Percentiles rank a stretch among this genome's conserved stretches.
These are phyloP conservation scores for Cornus controversa DNA, from an alignment of 148 eudicot species.

Conservation along the genomic window DNA sequence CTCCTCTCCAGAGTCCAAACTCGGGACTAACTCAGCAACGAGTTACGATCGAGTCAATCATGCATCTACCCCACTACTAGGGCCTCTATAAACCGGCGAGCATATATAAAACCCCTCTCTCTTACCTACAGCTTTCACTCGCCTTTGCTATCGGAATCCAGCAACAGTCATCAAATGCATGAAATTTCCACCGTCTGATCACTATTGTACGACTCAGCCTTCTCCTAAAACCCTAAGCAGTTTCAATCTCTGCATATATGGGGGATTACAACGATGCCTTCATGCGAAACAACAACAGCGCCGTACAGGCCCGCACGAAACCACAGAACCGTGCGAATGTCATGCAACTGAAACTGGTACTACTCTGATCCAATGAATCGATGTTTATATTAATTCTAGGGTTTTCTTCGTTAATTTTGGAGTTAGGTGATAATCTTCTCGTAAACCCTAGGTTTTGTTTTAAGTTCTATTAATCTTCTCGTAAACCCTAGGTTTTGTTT, in stretches of 20 bases:
- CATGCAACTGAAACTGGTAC: conserved; percentile 74
- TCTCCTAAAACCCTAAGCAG: conserved; percentile 17
- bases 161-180: too few species aligned
- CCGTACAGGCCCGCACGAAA: conserved; percentile 80
- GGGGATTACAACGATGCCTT: conserved; percentile 49
- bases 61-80: too few species aligned
- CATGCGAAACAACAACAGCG: conserved; percentile 68
- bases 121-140: too few species aligned
- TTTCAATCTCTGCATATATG: conserved; percentile 31
- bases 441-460: background rate
- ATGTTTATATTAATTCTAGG: background rate
- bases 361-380: background rate
- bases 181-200: conserved; percentile 8
- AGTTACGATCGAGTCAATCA: too few species aligned
- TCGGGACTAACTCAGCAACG: too few species aligned
- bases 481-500: background rate
- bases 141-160: too few species aligned
- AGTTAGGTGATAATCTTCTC: background rate
- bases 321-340: conserved; percentile 83
- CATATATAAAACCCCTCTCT: too few species aligned
- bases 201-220: conserved; percentile 7
- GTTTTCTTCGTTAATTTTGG: background rate
- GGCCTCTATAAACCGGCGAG: too few species aligned
- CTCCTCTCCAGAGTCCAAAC: too few species aligned
- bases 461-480: background rate